These are phyloP conservation scores for Blastobotrys capitulatus DNA, from an alignment of 1,139 yeast genomes.

Conservation along the genomic window DNA sequence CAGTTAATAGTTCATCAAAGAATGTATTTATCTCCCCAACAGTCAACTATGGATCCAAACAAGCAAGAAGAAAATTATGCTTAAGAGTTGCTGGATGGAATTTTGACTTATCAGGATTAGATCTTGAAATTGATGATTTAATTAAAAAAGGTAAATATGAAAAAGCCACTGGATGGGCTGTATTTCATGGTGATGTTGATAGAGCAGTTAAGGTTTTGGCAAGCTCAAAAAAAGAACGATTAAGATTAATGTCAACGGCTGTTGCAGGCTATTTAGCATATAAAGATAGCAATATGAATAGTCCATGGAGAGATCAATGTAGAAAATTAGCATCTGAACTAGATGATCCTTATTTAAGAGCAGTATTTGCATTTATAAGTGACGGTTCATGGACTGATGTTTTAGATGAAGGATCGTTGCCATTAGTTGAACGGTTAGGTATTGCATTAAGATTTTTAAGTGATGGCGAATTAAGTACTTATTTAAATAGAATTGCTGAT, in stretches of 20 bases:
- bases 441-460: slow-evolving; percentile 82
- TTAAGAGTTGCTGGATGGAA: slow-evolving; percentile 91
- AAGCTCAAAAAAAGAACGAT: slow-evolving; percentile 52
- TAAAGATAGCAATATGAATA: slow-evolving; percentile 53
- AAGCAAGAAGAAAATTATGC: slow-evolving; percentile 64
- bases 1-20: slow-evolving; percentile 25
- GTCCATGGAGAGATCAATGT: slow-evolving; percentile 93
- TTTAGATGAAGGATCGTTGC: slow-evolving; percentile 80
- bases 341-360: slow-evolving; percentile 84
- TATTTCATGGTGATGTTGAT: slow-evolving; percentile 82
- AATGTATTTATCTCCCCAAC: slow-evolving; percentile 32
- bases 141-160: slow-evolving; percentile 60
- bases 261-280: slow-evolving; percentile 87
- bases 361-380: slow-evolving; percentile 88
- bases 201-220: slow-evolving; percentile 70
- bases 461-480: slow-evolving; percentile 53
- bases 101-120: slow-evolving; percentile 69
- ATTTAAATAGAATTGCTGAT: slow-evolving; percentile 64
- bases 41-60: slow-evolving; percentile 23
- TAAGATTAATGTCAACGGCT: slow-evolving; percentile 83
- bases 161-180: slow-evolving; percentile 98
- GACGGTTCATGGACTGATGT: slow-evolving; percentile 98
- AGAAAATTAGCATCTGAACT: slow-evolving; percentile 79
- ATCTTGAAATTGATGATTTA: slow-evolving; percentile 56
- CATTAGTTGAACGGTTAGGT: slow-evolving; percentile 82